These are phyloP conservation scores for Pseudozyma thailandica DNA, from an alignment of 1,284 basidiomycete species.

Conservation along the genomic window DNA sequence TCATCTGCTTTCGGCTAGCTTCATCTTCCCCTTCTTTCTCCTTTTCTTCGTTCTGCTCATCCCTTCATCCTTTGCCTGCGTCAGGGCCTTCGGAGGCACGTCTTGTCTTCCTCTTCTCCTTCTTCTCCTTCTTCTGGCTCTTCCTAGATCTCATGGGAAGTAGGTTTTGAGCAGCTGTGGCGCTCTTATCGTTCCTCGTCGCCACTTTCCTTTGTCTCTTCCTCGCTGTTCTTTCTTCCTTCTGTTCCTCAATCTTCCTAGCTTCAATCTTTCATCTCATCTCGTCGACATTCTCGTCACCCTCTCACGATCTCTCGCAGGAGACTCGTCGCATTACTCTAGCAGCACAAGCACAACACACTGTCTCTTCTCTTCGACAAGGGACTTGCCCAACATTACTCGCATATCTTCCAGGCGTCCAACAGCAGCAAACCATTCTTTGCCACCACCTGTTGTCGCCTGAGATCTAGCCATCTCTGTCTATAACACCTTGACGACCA, in stretches of 20 bases:
- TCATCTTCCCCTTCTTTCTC: not conserved
- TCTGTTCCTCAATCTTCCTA: no score
- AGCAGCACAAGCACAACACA: not conserved
- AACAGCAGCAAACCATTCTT: conserved; percentile 36
- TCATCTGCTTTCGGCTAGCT: not conserved
- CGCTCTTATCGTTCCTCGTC: no score
- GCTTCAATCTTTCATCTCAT: no score
- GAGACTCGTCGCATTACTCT: not conserved
- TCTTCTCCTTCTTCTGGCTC: not conserved
- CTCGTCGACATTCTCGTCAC: no score
- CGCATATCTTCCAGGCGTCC: not conserved
- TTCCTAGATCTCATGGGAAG: not conserved
- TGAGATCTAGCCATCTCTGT: not conserved
- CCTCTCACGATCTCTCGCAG: not conserved
- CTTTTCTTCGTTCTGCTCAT: not conserved
- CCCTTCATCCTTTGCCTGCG: not conserved
- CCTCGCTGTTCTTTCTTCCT: no score
- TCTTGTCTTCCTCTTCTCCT: not conserved
- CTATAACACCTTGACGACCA: not conserved
- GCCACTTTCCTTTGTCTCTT: not conserved
- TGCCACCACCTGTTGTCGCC: conserved; percentile 16
- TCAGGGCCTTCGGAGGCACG: not conserved
- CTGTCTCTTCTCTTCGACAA: not conserved
- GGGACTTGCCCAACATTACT: no score
- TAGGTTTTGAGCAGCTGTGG: no score